Conservation (phyloP, 805 yeast genomes). For the Candida mattraensis region DNA sequence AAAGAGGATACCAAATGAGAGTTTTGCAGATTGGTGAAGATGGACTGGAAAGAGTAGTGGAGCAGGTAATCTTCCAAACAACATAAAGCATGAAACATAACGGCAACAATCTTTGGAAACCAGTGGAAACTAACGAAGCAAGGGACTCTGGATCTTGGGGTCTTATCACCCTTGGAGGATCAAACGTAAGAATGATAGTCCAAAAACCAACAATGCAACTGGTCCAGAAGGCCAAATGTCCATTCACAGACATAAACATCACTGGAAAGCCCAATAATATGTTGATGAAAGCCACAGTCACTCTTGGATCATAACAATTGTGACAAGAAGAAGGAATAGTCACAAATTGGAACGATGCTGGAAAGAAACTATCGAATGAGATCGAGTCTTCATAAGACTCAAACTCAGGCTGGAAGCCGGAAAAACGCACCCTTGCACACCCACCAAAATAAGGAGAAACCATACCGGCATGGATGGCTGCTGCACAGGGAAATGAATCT, state of each 20-base stretch:
- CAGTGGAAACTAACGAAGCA: conserved; percentile 65
- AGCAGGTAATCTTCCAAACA: conserved; percentile 59
- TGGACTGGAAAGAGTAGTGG: conserved; percentile 43
- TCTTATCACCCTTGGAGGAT: conserved; percentile 70
- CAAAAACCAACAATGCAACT: conserved; percentile 69
- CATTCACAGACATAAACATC: conserved; percentile 44
- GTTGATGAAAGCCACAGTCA: conserved; percentile 55
- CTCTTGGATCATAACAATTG: conserved; percentile 72
- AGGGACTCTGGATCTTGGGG: conserved; percentile 52
- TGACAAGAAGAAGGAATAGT: conserved; percentile 50
- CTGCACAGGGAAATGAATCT: conserved; percentile 86
- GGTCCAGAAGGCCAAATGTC: conserved; percentile 60
- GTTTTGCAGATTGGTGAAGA: conserved; percentile 44
- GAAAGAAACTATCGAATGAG: conserved; percentile 69
- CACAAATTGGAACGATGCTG: conserved; percentile 66
- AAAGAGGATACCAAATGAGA: conserved; percentile 71
- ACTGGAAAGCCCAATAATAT: conserved; percentile 63
- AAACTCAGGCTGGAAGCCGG: conserved; percentile 53
- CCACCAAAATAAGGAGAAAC: conserved; percentile 78
- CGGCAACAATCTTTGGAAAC: conserved; percentile 75
- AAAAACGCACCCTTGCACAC: conserved; percentile 61
- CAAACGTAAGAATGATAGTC: conserved; percentile 74
- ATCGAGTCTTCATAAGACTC: conserved; percentile 53
- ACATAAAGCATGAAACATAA: conserved; percentile 67
- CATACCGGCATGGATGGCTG: conserved; percentile 85